These are phyloP conservation scores for Annulohypoxylon moriforme DNA, from an alignment of 495 filamentous ascomycete genomes.

Conservation along the genomic window DNA sequence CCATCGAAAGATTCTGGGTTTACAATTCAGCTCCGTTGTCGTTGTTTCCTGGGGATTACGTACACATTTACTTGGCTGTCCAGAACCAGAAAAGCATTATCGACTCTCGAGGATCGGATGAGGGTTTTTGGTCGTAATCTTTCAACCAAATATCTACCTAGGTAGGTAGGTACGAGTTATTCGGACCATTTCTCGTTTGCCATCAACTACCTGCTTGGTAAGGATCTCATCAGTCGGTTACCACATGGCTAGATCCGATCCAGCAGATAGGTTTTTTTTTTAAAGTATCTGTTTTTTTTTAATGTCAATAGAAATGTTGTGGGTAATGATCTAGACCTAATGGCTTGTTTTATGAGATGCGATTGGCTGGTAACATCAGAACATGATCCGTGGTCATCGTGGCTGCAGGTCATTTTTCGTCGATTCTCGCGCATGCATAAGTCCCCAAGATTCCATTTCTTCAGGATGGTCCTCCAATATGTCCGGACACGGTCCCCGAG, in stretches of 20 bases:
- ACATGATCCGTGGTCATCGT: constrained; percentile 18
- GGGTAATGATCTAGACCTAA: neutral
- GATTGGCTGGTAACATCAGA: constrained; percentile 23
- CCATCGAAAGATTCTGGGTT: neutral
- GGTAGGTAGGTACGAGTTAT: neutral
- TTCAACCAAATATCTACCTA: neutral
- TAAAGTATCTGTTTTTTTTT: neutral
- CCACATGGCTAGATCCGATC: neutral
- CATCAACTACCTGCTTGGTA: neutral
- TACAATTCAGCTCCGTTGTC: neutral
- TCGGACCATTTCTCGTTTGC: neutral
- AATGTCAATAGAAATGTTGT: neutral
- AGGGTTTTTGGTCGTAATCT: neutral
- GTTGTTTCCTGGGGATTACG: neutral
- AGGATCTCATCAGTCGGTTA: neutral
- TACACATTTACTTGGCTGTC: neutral
- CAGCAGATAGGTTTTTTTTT: neutral
- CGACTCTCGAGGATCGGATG: neutral
- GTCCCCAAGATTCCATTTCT: constrained; percentile 8
- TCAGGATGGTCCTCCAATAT: neutral
- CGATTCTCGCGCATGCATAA: constrained; percentile 32
- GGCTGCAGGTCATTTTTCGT: constrained; percentile 38
- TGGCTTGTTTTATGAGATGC: constrained; percentile 13
- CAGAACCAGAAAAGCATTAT: neutral
- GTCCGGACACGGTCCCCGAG: neutral